Evolutionary conservation across 805 yeast species (phyloP).

Genomic region (Cyberlindnera suaveolens): DNA sequence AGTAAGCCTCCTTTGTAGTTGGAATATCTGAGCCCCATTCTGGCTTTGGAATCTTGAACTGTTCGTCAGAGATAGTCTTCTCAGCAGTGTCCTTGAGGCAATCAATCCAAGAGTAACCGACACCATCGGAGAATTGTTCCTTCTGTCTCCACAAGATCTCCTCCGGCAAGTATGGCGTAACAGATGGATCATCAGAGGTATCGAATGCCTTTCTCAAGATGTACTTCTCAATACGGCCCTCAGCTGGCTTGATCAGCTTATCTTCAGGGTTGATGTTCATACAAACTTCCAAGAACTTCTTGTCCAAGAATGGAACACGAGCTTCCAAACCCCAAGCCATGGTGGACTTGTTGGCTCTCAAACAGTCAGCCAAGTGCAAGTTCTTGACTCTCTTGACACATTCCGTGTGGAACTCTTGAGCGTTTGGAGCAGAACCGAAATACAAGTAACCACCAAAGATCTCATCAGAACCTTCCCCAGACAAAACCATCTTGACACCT

Average conservation of each 20-base stretch:
- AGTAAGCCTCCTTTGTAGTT: conserved; percentile 97
- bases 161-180: conserved; percentile 84
- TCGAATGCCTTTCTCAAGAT: conserved; percentile 96
- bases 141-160: conserved; percentile 99
- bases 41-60: conserved; percentile 83
- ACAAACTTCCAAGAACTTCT: conserved; percentile 81
- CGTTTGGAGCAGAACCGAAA: conserved; percentile 93
- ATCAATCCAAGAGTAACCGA: conserved; percentile 99
- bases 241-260: conserved; percentile 68
- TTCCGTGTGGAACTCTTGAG: conserved; percentile 91
- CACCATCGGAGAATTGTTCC: conserved; percentile 99
- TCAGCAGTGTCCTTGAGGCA: conserved; percentile 95
- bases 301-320: conserved; percentile 98
- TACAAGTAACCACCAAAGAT: conserved; percentile 97
- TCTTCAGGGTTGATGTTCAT: conserved; percentile 95
- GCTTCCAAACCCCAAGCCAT: conserved; percentile 99
- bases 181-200: conserved; percentile 73
- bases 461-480: conserved; percentile 99
- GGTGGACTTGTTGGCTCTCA: conserved; percentile 98
- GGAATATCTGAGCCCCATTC: conserved; percentile 97
- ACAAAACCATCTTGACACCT: conserved; percentile 98
- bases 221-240: conserved; percentile 89
- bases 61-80: conserved; percentile 78
- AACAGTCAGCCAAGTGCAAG: conserved; percentile 94
- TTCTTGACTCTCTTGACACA: conserved; percentile 94